Evolutionary conservation across 768 basidiomycete genomes (phyloP).

Genomic region (Scleroderma bovista): DNA sequence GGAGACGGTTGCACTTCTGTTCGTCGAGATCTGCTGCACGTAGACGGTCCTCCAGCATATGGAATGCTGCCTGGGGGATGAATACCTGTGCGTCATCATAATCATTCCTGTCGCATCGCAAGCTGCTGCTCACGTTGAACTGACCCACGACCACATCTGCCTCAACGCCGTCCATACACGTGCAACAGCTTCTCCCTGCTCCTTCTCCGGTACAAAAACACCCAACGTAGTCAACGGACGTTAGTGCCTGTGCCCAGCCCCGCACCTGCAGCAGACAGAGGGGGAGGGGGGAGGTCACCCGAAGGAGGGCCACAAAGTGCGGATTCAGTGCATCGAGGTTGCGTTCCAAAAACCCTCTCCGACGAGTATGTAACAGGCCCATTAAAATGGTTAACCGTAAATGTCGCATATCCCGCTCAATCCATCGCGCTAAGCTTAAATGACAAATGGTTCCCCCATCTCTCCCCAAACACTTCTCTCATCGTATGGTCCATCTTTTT

Average conservation of each 20-base stretch:
- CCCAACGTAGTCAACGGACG: conserved; percentile 52
- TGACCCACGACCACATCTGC: conserved; percentile 76
- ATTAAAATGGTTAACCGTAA: conserved; percentile 89
- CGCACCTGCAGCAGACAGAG: too few relatives aligned
- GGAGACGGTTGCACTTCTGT: conserved; percentile 71
- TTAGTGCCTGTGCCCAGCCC: conserved; percentile 19
- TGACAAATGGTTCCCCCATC: conserved; percentile 89
- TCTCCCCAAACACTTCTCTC: conserved; percentile 90
- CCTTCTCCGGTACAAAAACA: conserved; percentile 37
- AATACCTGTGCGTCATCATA: conserved; percentile 56
- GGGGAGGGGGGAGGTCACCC: conserved; percentile 41
- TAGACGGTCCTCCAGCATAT: conserved; percentile 80
- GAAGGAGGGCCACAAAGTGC: conserved; percentile 85
- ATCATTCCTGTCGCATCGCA: conserved; percentile 3
- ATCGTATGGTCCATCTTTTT: conserved; percentile 92
- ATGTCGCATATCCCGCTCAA: conserved; percentile 75
- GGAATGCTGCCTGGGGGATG: conserved; percentile 82
- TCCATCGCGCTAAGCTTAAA: conserved; percentile 81
- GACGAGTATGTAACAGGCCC: conserved; percentile 89
- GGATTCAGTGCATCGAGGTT: conserved; percentile 89
- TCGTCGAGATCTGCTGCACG: conserved; percentile 83
- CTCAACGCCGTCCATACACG: conserved; percentile 54
- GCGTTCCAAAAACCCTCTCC: conserved; percentile 82
- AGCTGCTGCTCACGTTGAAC: conserved; percentile 56
- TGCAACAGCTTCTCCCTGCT: conserved; percentile 53